Conservation (phyloP, 2,329 filamentous ascomycete genomes). For the Geosmithia putterillii region DNA sequence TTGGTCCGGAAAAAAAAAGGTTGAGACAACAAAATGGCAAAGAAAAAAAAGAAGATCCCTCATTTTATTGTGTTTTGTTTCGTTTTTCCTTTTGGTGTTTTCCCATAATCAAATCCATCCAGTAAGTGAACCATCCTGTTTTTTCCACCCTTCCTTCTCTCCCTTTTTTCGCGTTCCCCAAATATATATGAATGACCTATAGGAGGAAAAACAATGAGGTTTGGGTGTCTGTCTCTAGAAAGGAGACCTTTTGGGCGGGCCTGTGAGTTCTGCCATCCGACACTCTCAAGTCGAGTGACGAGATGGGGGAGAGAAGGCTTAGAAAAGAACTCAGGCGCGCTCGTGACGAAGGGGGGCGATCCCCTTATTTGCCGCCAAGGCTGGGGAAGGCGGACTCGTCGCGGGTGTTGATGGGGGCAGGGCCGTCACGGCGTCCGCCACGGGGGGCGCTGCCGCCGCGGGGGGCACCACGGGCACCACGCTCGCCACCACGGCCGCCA, state of each 20-base stretch:
- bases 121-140: background rate
- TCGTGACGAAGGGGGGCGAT: no score
- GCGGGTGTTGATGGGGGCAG: constrained; percentile 41
- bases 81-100: background rate
- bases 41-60: background rate
- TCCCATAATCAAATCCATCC: background rate
- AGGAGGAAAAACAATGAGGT: no score
- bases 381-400: constrained; percentile 49
- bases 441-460: constrained; percentile 33
- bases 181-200: no score
- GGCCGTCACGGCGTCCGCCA: constrained; percentile 30
- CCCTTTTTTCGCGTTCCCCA: no score
- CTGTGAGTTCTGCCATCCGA: no score
- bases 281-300: no score
- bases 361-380: constrained; percentile 38
- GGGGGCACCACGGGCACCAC: constrained; percentile 28
- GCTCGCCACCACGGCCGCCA: constrained; percentile 31
- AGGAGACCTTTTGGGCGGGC: no score
- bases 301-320: no score
- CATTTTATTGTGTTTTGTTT: background rate
- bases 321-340: background rate
- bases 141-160: background rate
- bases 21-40: background rate
- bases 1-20: background rate
- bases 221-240: no score